phyloP scores from a whole-genome alignment of 345 rosid genomes.

The Anacardium occidentale region DNA sequence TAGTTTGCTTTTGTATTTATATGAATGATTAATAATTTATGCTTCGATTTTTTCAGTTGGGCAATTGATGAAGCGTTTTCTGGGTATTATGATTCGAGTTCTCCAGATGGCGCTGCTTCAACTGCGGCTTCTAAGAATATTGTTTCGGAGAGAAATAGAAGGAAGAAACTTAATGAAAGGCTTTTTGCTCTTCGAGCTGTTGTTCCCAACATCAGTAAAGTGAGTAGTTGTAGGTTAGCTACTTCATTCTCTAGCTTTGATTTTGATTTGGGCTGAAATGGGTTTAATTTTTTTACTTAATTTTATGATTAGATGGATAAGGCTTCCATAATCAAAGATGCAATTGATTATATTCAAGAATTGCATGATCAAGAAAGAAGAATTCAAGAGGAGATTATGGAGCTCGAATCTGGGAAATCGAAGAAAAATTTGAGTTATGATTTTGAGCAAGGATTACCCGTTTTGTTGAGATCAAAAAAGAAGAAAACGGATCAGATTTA shows the following conservation, averaged over 20 bases:
- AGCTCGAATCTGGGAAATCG: slow-evolving; percentile 58
- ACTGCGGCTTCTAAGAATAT: slow-evolving; percentile 84
- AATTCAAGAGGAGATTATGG: slow-evolving; percentile 67
- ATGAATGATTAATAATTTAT: no score
- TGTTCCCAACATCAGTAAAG: slow-evolving; percentile 95
- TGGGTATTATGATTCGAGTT: slow-evolving; percentile 84
- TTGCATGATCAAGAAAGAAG: slow-evolving; percentile 73
- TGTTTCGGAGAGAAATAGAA: slow-evolving; percentile 80
- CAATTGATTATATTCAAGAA: slow-evolving; percentile 82
- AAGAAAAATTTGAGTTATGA: slow-evolving; percentile 42
- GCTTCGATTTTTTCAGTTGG: slow-evolving; percentile 37
- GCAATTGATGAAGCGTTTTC: slow-evolving; percentile 52
- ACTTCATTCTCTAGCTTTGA: no score
- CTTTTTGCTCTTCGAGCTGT: slow-evolving; percentile 88
- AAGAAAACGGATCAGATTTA: slow-evolving; percentile 45
- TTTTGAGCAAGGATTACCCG: slow-evolving; percentile 58
- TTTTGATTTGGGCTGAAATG: no score
- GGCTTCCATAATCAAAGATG: slow-evolving; percentile 97
- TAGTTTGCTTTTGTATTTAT: neutral
- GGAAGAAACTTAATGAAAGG: slow-evolving; percentile 87
- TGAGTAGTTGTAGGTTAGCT: slow-evolving; percentile 9
- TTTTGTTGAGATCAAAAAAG: slow-evolving; percentile 65
- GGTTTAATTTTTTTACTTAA: no score
- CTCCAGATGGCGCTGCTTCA: slow-evolving; percentile 85
- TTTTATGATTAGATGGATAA: slow-evolving; percentile 72